These are phyloP conservation scores for Crithidia brevicula DNA, from an alignment of 208 protist species.

Conservation along the genomic window DNA sequence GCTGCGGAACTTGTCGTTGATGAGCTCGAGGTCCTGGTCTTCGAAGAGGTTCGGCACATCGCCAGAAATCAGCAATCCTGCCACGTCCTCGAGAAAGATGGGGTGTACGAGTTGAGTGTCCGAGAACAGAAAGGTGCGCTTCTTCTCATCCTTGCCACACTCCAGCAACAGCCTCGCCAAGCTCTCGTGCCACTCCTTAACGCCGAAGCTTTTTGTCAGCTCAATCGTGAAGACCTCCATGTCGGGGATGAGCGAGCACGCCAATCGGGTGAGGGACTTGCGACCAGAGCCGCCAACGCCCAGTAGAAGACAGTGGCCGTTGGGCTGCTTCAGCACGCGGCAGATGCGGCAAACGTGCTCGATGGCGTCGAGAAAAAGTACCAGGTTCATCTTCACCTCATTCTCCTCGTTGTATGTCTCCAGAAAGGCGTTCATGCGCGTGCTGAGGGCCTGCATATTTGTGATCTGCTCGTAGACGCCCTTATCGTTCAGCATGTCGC, in stretches of 20 bases:
- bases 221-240: constrained; percentile 96
- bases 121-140: constrained; percentile 96
- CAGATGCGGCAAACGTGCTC: constrained; percentile 97
- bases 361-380: constrained; percentile 97
- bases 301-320: constrained; percentile 96
- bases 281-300: constrained; percentile 98
- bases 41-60: constrained; percentile 98
- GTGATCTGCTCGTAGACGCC: constrained; percentile 92
- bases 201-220: constrained; percentile 96
- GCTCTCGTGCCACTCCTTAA: constrained; percentile 96
- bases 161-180: constrained; percentile 93
- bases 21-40: constrained; percentile 95
- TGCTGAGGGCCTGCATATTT: constrained; percentile 77
- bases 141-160: constrained; percentile 96
- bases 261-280: constrained; percentile 95
- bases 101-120: constrained; percentile 98
- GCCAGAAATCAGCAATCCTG: constrained; percentile 96
- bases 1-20: constrained; percentile 94
- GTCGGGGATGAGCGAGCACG: constrained; percentile 93
- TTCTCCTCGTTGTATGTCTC: constrained; percentile 95
- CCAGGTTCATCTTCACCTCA: constrained; percentile 94
- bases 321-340: constrained; percentile 93
- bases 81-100: constrained; percentile 98
- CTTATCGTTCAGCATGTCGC: constrained; percentile 87
- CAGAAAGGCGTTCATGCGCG: constrained; percentile 83